phyloP scores from a whole-genome alignment of 371 early-diverging fungal species.

The Apophysomyces elegans region DNA sequence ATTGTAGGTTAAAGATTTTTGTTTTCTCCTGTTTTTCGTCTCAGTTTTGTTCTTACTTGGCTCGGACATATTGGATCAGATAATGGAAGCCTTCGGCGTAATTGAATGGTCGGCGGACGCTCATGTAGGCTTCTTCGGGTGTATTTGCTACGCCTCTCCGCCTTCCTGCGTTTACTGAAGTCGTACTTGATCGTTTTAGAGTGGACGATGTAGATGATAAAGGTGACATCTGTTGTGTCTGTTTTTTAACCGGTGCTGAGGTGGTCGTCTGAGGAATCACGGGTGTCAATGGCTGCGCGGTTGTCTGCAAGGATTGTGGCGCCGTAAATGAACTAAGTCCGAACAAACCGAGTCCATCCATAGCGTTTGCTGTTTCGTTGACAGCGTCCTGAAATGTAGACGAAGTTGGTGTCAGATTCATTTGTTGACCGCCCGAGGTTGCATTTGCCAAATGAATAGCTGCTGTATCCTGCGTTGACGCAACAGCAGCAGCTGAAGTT shows the following conservation, averaged over 20 bases:
- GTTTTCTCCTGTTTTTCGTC: background rate
- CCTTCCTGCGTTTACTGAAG: background rate
- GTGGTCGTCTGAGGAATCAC: background rate
- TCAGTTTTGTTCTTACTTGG: slow-evolving; percentile 49
- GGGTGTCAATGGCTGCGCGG: slow-evolving; percentile 1
- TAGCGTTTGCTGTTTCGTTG: background rate
- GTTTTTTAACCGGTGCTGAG: slow-evolving; percentile 3
- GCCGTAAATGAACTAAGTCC: background rate
- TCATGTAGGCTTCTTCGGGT: slow-evolving; percentile 23
- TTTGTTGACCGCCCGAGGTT: background rate
- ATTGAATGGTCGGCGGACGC: slow-evolving; percentile 68
- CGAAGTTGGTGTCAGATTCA: slow-evolving; percentile 1
- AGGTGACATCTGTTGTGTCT: background rate
- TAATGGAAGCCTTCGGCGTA: slow-evolving; percentile 92
- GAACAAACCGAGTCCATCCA: background rate
- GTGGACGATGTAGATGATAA: background rate
- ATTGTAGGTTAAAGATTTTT: background rate
- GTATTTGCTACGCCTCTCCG: slow-evolving; percentile 22
- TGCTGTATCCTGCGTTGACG: slow-evolving; percentile 10
- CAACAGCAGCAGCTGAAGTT: slow-evolving; percentile 13
- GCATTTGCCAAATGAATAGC: slow-evolving; percentile 2
- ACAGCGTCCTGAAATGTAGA: background rate
- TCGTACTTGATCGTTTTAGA: slow-evolving; percentile 1
- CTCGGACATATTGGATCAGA: slow-evolving; percentile 76
- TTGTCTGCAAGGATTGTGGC: background rate